Conservation (phyloP, 2,329 filamentous ascomycete genomes). For the Aspergillus texensis region DNA sequence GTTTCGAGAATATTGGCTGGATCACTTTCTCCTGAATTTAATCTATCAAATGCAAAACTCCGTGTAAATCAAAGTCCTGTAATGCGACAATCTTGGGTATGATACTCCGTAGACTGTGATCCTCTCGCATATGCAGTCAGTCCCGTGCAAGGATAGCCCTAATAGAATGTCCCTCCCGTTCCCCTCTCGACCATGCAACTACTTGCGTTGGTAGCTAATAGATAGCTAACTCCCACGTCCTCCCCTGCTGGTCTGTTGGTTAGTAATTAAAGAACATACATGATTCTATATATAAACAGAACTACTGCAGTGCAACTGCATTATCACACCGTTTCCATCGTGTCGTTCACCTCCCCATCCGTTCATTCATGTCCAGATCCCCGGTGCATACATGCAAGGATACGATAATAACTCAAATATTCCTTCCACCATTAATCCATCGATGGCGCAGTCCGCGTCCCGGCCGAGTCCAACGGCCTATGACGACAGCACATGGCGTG, state of each 20-base stretch:
- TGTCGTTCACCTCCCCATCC: not conserved
- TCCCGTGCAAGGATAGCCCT: not conserved
- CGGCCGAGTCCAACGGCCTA: not conserved
- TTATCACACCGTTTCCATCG: slow-evolving; percentile 7
- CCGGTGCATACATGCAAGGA: not conserved
- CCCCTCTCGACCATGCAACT: not conserved
- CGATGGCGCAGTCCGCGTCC: not conserved
- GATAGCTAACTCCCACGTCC: not conserved
- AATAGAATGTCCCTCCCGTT: not conserved
- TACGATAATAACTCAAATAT: not conserved
- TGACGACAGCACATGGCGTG: not conserved
- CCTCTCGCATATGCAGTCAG: not conserved
- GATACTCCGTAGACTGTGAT: too few relatives aligned
- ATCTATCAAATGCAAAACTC: not conserved
- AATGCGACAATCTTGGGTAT: not conserved
- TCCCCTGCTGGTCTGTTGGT: not conserved
- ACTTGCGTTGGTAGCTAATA: not conserved
- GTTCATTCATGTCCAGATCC: not conserved
- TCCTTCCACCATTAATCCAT: not conserved
- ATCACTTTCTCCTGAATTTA: not conserved
- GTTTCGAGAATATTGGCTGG: slow-evolving; percentile 1
- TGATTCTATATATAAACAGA: not conserved
- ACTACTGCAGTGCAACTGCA: slow-evolving; percentile 1
- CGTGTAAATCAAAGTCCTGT: not conserved
- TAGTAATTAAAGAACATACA: not conserved